phyloP scores from a whole-genome alignment of 2,329 filamentous ascomycete genomes.

The Microascus cirrosus region DNA sequence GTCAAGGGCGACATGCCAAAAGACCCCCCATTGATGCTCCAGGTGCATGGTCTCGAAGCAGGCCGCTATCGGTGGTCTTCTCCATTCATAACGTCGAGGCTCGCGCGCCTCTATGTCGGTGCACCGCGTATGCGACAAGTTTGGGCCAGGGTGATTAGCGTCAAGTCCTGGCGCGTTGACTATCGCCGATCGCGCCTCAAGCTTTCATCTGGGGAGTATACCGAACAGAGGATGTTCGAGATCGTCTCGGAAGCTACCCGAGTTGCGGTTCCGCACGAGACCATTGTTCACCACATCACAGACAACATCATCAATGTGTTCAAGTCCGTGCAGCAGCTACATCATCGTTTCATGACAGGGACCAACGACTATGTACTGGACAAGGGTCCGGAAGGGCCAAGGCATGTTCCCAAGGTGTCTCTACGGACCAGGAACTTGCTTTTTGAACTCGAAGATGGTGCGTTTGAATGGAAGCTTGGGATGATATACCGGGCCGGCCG shows the following conservation, averaged over 20 bases:
- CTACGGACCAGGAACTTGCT: slow-evolving; percentile 70
- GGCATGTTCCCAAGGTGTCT: slow-evolving; percentile 75
- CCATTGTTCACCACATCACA: slow-evolving; percentile 81
- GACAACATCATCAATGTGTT: slow-evolving; percentile 84
- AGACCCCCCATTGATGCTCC: slow-evolving; percentile 85
- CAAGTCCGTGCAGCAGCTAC: slow-evolving; percentile 83
- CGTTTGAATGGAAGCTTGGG: slow-evolving; percentile 94
- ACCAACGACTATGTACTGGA: slow-evolving; percentile 81
- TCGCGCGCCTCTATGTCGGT: slow-evolving; percentile 78
- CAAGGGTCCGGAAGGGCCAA: slow-evolving; percentile 77
- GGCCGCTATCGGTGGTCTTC: slow-evolving; percentile 80
- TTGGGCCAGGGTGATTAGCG: slow-evolving; percentile 78
- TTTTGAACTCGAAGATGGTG: slow-evolving; percentile 90
- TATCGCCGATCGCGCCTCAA: slow-evolving; percentile 67
- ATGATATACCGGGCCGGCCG: slow-evolving; percentile 86
- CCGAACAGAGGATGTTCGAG: slow-evolving; percentile 75
- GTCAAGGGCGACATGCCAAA: slow-evolving; percentile 80
- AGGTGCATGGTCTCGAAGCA: slow-evolving; percentile 71
- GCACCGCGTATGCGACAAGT: slow-evolving; percentile 71
- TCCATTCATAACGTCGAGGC: slow-evolving; percentile 66
- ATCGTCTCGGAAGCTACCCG: slow-evolving; percentile 76
- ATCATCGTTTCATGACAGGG: slow-evolving; percentile 81
- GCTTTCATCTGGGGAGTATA: slow-evolving; percentile 40
- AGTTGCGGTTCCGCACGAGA: slow-evolving; percentile 79
- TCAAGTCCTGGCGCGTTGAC: slow-evolving; percentile 73